A percentile compares a stretch with the other conserved stretches of the same genome.
Conservation (phyloP, 1,139 yeast species). For the Suhomyces bolitotheri region DNA sequence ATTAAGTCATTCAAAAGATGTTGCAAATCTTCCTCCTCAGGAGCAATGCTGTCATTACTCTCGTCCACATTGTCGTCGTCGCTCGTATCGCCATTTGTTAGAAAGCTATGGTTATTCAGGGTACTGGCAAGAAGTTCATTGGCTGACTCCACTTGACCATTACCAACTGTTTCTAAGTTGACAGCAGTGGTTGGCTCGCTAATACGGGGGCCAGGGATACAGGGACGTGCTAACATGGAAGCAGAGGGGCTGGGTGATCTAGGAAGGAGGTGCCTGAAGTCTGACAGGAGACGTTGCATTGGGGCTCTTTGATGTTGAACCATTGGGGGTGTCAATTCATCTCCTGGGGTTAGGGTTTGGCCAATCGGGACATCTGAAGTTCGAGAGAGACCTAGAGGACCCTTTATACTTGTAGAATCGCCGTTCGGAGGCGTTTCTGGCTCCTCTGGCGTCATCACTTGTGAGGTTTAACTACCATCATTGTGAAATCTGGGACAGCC, state of each 20-base stretch:
- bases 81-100: slow-evolving; percentile 5
- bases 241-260: slow-evolving; percentile 4
- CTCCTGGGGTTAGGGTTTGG: too few relatives aligned
- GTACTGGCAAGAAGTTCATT: slow-evolving; percentile 5
- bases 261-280: slow-evolving; percentile 4
- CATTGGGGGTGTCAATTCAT: not conserved
- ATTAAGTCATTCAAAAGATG: slow-evolving; percentile 29
- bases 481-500: too few relatives aligned
- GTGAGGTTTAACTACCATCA: too few relatives aligned
- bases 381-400: too few relatives aligned
- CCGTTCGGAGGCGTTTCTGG: too few relatives aligned
- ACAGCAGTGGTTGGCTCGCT: slow-evolving; percentile 25
- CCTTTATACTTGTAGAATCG: too few relatives aligned
- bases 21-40: slow-evolving; percentile 33
- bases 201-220: not conserved
- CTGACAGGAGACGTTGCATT: slow-evolving; percentile 1
- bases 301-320: not conserved
- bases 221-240: not conserved
- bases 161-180: slow-evolving; percentile 19
- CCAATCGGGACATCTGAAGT: too few relatives aligned
- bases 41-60: slow-evolving; percentile 16
- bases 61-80: slow-evolving; percentile 14
- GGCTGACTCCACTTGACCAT: slow-evolving; percentile 9
- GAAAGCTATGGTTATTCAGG: slow-evolving; percentile 7
- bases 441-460: too few relatives aligned